Percentiles rank a stretch among this genome's conserved stretches.
phyloP scores from a whole-genome alignment of 148 eudicot genomes.

The Dysphania ambrosioides region DNA sequence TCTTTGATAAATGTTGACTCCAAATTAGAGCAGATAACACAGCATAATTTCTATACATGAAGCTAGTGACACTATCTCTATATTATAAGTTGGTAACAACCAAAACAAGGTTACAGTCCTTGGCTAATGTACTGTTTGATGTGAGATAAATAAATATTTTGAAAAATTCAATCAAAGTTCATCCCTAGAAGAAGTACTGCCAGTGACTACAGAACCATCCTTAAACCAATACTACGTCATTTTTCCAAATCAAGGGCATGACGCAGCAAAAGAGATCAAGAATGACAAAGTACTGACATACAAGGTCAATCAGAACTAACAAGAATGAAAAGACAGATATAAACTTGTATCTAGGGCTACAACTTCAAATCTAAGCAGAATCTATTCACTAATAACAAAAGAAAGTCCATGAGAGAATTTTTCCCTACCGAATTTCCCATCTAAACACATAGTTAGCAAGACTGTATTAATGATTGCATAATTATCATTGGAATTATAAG shows the following conservation, averaged over 20 bases:
- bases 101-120: not conserved
- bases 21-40: not conserved
- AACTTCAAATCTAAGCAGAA: not conserved
- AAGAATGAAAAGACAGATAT: not conserved
- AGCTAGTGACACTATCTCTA: not conserved
- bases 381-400: too few relatives aligned
- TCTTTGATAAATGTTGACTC: not conserved
- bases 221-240: not conserved
- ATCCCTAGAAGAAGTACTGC: too few relatives aligned
- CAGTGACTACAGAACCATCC: not conserved
- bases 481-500: too few relatives aligned
- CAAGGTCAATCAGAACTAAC: not conserved
- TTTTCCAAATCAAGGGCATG: not conserved
- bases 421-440: too few relatives aligned
- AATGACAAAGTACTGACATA: not conserved
- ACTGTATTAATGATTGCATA: too few relatives aligned
- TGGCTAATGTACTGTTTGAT: not conserved
- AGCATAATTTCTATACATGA: not conserved
- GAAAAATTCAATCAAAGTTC: not conserved
- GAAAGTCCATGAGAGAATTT: too few relatives aligned
- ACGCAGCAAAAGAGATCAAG: not conserved
- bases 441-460: too few relatives aligned
- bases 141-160: not conserved
- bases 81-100: not conserved
- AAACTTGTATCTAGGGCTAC: too few relatives aligned